A percentile compares a stretch with the other conserved stretches of the same genome.
phyloP scores from a whole-genome alignment of 306 rosid genomes.

The Astragalus membranaceus region DNA sequence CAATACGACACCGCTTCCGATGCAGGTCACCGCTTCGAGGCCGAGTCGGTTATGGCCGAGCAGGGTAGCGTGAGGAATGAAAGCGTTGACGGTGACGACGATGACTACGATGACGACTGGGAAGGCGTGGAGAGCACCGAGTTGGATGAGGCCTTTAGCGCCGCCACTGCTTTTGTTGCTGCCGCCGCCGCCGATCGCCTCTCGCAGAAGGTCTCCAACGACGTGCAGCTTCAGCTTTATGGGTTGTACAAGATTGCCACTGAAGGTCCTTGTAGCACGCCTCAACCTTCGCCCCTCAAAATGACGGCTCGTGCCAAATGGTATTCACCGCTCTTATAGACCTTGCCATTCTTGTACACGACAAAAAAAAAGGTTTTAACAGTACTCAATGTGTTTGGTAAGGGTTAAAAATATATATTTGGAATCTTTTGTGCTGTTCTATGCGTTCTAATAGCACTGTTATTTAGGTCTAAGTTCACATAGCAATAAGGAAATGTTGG shows the following conservation, averaged over 20 bases:
- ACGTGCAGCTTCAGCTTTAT: conserved; percentile 74
- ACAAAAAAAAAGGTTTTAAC: background rate
- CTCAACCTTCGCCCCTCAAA: conserved; percentile 89
- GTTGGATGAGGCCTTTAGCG: conserved; percentile 79
- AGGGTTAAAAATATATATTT: background rate
- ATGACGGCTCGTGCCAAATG: conserved; percentile 97
- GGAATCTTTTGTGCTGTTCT: conserved; percentile 1
- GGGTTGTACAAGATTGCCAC: conserved; percentile 94
- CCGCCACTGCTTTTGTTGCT: conserved; percentile 85
- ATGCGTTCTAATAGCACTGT: background rate
- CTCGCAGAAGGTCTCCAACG: conserved; percentile 71
- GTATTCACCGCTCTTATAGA: conserved; percentile 30
- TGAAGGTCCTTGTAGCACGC: conserved; percentile 86
- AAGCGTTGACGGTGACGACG: conserved; percentile 36
- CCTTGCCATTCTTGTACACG: background rate
- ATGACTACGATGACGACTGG: conserved; percentile 71
- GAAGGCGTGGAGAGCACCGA: conserved; percentile 97
- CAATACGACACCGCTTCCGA: background rate
- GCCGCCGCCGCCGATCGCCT: conserved; percentile 87
- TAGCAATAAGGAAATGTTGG: background rate
- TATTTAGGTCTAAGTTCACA: background rate
- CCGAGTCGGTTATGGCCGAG: conserved; percentile 75
- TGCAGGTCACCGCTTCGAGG: conserved; percentile 25
- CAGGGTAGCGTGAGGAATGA: conserved; percentile 82
- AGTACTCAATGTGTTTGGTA: background rate